Percentiles rank a stretch among this genome's conserved stretches.
Evolutionary conservation across 768 basidiomycete species (phyloP).

Genomic region (Tephrocybe rancida): DNA sequence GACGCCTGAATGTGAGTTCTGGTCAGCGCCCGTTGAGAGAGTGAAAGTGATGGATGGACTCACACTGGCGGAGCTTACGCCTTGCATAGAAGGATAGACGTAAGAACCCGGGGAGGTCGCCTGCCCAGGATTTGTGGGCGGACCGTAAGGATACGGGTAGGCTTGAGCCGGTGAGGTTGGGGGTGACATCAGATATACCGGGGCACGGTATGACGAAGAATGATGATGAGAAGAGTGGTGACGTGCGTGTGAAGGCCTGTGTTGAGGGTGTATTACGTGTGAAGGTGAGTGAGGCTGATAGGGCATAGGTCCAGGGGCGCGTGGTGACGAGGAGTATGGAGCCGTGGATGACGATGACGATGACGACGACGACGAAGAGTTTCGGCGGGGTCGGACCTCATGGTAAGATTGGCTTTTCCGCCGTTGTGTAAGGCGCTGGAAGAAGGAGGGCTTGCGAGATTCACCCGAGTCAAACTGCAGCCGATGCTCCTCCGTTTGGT

Average conservation of each 20-base stretch:
- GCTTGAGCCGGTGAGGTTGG: slow-evolving; percentile 3
- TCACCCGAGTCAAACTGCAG: slow-evolving; percentile 24
- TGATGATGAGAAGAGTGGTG: slow-evolving; percentile 7
- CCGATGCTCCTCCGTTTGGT: slow-evolving; percentile 43
- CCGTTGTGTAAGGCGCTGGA: slow-evolving; percentile 7
- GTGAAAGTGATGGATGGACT: neutral
- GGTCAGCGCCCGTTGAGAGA: neutral
- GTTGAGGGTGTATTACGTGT: neutral
- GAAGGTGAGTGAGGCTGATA: slow-evolving; percentile 12
- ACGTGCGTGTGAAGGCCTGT: slow-evolving; percentile 1
- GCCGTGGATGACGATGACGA: slow-evolving; percentile 6
- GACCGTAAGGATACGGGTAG: slow-evolving; percentile 6
- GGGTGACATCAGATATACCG: slow-evolving; percentile 1
- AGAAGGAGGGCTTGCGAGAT: slow-evolving; percentile 3
- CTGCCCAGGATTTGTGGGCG: neutral
- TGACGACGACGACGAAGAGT: slow-evolving; percentile 13
- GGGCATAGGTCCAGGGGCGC: slow-evolving; percentile 15
- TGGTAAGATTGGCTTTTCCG: slow-evolving; percentile 1
- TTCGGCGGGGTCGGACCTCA: slow-evolving; percentile 4
- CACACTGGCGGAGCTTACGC: slow-evolving; percentile 1
- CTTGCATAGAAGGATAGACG: neutral
- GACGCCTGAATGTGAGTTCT: neutral
- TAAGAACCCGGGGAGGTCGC: slow-evolving; percentile 2
- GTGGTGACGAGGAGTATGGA: neutral
- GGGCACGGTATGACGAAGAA: slow-evolving; percentile 4